Evolutionary conservation across 495 filamentous ascomycete species (phyloP).

Genomic region (Penicilliopsis zonata): DNA sequence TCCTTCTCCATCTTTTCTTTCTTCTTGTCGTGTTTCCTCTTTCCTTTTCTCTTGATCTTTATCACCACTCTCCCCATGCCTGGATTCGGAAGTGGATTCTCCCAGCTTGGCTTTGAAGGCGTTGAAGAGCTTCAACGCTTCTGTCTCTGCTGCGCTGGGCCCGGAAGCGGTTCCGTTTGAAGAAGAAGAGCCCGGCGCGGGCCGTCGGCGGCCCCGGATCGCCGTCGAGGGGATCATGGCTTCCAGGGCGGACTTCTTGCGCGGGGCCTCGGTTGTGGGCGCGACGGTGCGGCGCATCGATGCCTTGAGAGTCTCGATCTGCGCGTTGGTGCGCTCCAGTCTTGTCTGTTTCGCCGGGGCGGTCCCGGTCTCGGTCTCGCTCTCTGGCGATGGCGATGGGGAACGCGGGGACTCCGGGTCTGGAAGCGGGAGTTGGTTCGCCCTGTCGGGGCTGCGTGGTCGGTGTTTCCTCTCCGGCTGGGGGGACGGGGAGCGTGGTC

Average conservation of each 20-base stretch:
- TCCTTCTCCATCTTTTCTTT: slow-evolving; percentile 15
- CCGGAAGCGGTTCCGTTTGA: slow-evolving; percentile 12
- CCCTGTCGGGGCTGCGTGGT: slow-evolving; percentile 23
- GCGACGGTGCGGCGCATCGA: slow-evolving; percentile 77
- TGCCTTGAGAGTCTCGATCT: slow-evolving; percentile 82
- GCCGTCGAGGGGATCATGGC: slow-evolving; percentile 74
- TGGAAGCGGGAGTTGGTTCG: slow-evolving; percentile 30
- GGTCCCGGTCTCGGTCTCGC: too few relatives aligned
- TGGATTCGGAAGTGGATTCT: slow-evolving; percentile 27
- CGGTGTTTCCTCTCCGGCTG: slow-evolving; percentile 17
- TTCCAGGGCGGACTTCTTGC: slow-evolving; percentile 56
- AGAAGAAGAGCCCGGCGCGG: slow-evolving; percentile 32
- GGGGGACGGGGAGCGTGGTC: slow-evolving; percentile 19
- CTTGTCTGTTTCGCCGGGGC: slow-evolving; percentile 39
- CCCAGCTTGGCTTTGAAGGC: slow-evolving; percentile 73
- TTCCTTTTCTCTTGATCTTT: slow-evolving; percentile 12
- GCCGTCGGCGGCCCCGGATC: slow-evolving; percentile 68
- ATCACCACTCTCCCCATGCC: slow-evolving; percentile 5
- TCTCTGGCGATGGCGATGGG: too few relatives aligned
- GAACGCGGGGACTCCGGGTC: slow-evolving; percentile 39
- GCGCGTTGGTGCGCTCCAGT: slow-evolving; percentile 72
- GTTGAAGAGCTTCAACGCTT: slow-evolving; percentile 54
- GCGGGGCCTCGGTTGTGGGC: slow-evolving; percentile 38
- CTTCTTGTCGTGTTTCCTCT: slow-evolving; percentile 6
- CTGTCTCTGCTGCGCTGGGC: slow-evolving; percentile 34